Evolutionary conservation across 2,329 filamentous ascomycete genomes (phyloP), one percentile per base, ranked within the genome.

Genomic region (Didymosphaeria variabile): DNA sequence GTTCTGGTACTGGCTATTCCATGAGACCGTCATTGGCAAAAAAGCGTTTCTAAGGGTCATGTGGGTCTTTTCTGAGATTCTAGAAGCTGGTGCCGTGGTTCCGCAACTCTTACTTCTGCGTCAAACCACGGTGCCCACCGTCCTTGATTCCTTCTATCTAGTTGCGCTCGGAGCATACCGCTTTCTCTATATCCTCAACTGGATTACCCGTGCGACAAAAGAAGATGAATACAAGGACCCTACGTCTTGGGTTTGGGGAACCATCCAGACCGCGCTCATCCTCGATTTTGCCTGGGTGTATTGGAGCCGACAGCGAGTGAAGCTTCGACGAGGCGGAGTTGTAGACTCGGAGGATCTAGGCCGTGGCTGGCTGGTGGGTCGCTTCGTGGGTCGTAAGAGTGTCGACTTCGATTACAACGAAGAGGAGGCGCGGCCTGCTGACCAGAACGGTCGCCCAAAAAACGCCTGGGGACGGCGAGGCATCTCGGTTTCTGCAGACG

Each of bases 231-330:
- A 84, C 64, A 88, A 89, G 62, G 90, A 94, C 69, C 84, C 88
- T 3, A 87, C 94, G 10, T 90, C 91, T 8, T 87, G 95, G 74
- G 87, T 96, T 63, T 97, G 97, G 72, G 94, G 94, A 58, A 82
- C 96, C 61, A 83, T 98, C 29, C 94, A 98, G 81, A 97, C 93
- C 0, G 89, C 91, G 1, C 87, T 97, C 46, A 97, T 97, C 79
- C 77, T 94, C 69, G 94, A 98, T 79, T 98, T 98, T 76, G 93
- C 93, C 38, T 97, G 94, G 93, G 93, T 98, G 1, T 98, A 98
- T 83, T 97, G 92, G 82, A 91, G 91, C 12, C 87, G 94, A 65
- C 94, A 97, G 82, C 88, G 94, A 59, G 93, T 98, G 73, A 97
- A 97, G 88, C 88, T 98, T 17, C 87, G 94, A 63, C 90, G 88